Evolutionary conservation across 441 rosid species (phyloP).

Genomic region (Eruca vesicaria): DNA sequence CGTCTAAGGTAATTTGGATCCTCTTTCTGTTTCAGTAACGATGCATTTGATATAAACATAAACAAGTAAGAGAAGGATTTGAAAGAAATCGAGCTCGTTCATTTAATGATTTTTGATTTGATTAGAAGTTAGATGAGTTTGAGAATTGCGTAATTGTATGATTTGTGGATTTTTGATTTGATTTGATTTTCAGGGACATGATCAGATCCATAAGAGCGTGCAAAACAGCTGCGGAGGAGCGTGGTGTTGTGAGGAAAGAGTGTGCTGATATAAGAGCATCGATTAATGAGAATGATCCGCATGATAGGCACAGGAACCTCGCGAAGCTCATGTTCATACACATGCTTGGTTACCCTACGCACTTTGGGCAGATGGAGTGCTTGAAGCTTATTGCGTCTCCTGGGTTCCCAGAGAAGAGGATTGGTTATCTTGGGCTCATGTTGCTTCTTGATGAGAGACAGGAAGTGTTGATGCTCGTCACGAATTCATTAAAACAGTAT

Average conservation of each 20-base stretch:
- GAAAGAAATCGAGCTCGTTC: slow-evolving; percentile 15
- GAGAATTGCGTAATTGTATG: background rate
- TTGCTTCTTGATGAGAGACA: slow-evolving; percentile 99
- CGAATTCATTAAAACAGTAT: slow-evolving; percentile 99
- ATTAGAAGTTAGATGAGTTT: background rate
- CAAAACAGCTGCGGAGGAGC: slow-evolving; percentile 99
- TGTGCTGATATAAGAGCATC: slow-evolving; percentile 93
- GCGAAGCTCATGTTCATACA: slow-evolving; percentile 99
- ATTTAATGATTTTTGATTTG: background rate
- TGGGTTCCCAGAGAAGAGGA: slow-evolving; percentile 92
- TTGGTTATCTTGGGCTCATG: slow-evolving; percentile 98
- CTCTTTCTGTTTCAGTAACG: background rate
- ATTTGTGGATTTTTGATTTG: background rate
- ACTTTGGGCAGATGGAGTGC: slow-evolving; percentile 99
- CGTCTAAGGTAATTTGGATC: slow-evolving; percentile 78
- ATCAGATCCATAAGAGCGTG: slow-evolving; percentile 95
- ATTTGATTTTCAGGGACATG: slow-evolving; percentile 86
- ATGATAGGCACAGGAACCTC: slow-evolving; percentile 82
- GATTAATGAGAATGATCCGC: slow-evolving; percentile 87
- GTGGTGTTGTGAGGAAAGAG: slow-evolving; percentile 95
- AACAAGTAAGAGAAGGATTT: slow-evolving; percentile 4
- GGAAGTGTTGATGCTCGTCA: slow-evolving; percentile 98
- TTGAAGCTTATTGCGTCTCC: slow-evolving; percentile 48
- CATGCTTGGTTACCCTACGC: slow-evolving; percentile 99
- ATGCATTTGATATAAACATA: background rate